Conservation (phyloP, 73 alveolate species). For the Paramecium octaurelia region DNA sequence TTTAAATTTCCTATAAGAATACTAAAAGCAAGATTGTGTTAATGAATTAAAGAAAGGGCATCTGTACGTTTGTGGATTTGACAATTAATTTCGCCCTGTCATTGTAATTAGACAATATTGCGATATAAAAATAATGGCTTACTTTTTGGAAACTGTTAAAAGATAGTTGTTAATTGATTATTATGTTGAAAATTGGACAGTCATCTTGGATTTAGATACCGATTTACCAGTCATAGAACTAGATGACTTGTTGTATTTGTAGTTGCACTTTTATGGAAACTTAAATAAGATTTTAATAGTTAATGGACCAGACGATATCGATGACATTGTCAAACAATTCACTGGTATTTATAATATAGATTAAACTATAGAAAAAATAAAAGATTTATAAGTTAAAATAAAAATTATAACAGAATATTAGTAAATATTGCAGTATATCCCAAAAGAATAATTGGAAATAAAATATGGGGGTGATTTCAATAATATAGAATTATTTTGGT, state of each 20-base stretch:
- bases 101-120: neutral
- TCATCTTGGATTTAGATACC: neutral
- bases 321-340: neutral
- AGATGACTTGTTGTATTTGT: neutral
- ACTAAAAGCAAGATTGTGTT: neutral
- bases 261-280: constrained; percentile 24
- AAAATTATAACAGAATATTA: neutral
- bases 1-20: neutral
- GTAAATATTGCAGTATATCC: neutral
- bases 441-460: constrained; percentile 8
- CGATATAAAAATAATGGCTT: constrained; percentile 6
- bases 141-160: constrained; percentile 45
- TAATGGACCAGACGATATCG: constrained; percentile 31
- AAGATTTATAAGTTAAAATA: neutral
- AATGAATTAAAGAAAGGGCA: neutral
- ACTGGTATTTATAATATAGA: neutral
- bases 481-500: constrained; percentile 9
- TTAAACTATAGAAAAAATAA: neutral
- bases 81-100: constrained; percentile 18
- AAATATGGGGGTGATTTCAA: constrained; percentile 40
- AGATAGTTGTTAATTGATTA: constrained; percentile 22
- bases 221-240: neutral
- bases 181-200: constrained; percentile 50
- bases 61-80: constrained; percentile 39
- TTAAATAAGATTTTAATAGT: neutral